phyloP scores from a whole-genome alignment of 169 alveolate genomes.

The Plasmodium gallinaceum region DNA sequence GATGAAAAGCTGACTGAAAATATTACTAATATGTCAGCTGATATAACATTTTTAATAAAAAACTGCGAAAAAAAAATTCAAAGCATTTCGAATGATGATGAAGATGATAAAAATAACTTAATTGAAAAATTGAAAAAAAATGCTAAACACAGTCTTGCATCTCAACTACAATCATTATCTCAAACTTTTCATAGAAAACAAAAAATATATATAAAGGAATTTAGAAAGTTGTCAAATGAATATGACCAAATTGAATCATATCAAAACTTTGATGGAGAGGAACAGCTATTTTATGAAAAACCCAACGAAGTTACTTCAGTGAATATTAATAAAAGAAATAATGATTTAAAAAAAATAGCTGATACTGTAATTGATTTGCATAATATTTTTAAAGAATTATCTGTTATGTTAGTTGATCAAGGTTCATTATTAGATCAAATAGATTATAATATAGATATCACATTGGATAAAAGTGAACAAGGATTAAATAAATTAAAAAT shows the following conservation, averaged over 20 bases:
- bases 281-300: conserved; percentile 8
- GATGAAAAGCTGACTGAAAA: conserved; percentile 55
- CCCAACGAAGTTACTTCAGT: conserved; percentile 35
- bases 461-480: conserved; percentile 68
- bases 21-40: conserved; percentile 69
- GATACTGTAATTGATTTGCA: conserved; percentile 84
- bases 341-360: conserved; percentile 82
- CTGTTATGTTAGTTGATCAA: conserved; percentile 86
- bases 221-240: conserved; percentile 75
- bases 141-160: conserved; percentile 80
- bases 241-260: conserved; percentile 48
- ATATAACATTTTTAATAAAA: conserved; percentile 50
- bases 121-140: conserved; percentile 79
- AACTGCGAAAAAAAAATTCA: conserved; percentile 62
- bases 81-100: conserved; percentile 19
- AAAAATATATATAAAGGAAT: conserved; percentile 79
- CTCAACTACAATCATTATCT: conserved; percentile 81
- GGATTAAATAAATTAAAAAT: conserved; percentile 65
- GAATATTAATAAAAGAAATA: conserved; percentile 79
- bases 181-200: conserved; percentile 81
- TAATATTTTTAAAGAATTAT: conserved; percentile 85
- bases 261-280: conserved; percentile 32
- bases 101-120: conserved; percentile 8
- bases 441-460: conserved; percentile 84
- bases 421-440: conserved; percentile 88